Percentiles rank a stretch among this genome's conserved stretches.
Evolutionary conservation across 202 grass and related monocot species (phyloP).

Genomic region (Cymbopogon flexuosus): DNA sequence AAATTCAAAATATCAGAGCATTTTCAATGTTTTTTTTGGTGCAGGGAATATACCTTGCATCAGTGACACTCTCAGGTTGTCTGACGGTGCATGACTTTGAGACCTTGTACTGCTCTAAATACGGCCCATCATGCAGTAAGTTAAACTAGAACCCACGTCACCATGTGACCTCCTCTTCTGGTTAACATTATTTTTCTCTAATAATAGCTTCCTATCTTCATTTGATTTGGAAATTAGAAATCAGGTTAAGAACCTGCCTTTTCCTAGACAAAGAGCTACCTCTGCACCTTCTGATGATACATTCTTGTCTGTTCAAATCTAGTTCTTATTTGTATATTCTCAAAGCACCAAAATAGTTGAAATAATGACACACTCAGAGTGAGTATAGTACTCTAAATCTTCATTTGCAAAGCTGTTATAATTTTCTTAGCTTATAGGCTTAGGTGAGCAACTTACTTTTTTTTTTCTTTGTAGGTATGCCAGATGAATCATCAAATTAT

Average conservation of each 20-base stretch:
- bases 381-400: no score
- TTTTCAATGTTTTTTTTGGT: conserved; percentile 23
- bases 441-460: neutral
- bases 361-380: no score
- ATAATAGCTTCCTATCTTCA: neutral
- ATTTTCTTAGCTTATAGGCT: conserved; percentile 8
- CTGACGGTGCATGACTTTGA: conserved; percentile 95
- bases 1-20: conserved; percentile 12
- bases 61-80: conserved; percentile 83
- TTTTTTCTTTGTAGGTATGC: conserved; percentile 24
- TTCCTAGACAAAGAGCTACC: no score
- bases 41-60: conserved; percentile 93
- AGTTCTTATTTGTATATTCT: neutral
- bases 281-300: neutral
- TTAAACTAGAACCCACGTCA: conserved; percentile 21
- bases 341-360: no score
- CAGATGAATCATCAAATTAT: conserved; percentile 48
- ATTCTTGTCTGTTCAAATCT: conserved; percentile 26
- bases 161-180: neutral
- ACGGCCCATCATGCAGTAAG: conserved; percentile 57
- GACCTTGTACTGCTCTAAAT: conserved; percentile 66
- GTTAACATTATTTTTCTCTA: conserved; percentile 20
- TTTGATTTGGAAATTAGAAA: conserved; percentile 4
- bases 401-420: neutral
- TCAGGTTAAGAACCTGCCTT: conserved; percentile 12